Conservation (phyloP, 441 rosid species). For the Breynia disticha region DNA sequence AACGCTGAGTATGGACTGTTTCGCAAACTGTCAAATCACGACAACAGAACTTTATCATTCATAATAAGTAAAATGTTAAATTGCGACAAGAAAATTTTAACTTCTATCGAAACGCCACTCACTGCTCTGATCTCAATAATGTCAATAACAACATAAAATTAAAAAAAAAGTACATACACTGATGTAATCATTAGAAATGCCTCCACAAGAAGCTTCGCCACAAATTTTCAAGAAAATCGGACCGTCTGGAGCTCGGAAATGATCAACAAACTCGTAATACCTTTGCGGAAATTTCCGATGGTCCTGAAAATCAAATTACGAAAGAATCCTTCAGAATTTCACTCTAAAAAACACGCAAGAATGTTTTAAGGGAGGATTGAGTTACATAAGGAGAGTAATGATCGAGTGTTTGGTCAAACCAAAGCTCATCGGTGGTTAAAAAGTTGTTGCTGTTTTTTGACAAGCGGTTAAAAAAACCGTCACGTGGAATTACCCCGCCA, state of each 20-base stretch:
- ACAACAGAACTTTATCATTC: too few species aligned
- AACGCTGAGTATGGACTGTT: too few species aligned
- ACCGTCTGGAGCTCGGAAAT: conserved; percentile 57
- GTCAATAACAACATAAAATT: not conserved
- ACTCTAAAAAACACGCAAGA: not conserved
- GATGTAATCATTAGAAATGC: conserved; percentile 68
- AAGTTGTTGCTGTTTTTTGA: conserved; percentile 23
- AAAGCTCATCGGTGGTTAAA: conserved; percentile 62
- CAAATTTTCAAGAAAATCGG: conserved; percentile 74
- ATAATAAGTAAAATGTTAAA: too few species aligned
- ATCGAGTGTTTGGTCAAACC: conserved; percentile 82
- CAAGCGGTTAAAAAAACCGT: conserved; percentile 29
- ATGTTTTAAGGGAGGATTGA: not conserved
- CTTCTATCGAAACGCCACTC: too few species aligned
- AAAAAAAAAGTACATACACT: conserved; percentile 32
- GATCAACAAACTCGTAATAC: conserved; percentile 68
- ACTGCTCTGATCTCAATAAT: too few species aligned
- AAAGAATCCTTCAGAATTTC: not conserved
- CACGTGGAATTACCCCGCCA: conserved; percentile 29
- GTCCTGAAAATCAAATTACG: conserved; percentile 35
- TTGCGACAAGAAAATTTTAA: too few species aligned
- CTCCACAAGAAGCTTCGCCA: conserved; percentile 73
- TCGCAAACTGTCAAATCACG: too few species aligned
- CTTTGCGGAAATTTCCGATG: conserved; percentile 59
- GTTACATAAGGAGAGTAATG: conserved; percentile 64